Evolutionary conservation across 2,329 filamentous ascomycete genomes (phyloP).

Genomic region (Phialocephala sp.): DNA sequence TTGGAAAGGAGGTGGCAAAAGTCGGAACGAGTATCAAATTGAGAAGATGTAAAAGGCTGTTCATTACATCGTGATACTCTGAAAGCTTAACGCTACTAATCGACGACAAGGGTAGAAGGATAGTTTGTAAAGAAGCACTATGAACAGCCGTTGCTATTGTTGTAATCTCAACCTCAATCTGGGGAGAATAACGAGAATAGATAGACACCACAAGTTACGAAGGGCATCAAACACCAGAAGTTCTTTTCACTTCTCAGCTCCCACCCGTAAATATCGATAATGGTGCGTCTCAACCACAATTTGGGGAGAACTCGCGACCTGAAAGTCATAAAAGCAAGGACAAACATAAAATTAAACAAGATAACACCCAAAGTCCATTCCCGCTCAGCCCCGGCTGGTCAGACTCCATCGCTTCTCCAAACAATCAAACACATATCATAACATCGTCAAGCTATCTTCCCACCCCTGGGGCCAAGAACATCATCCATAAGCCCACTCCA

Average conservation of each 20-base stretch:
- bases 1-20: background rate
- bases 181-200: conserved; percentile 5
- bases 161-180: conserved; percentile 4
- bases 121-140: background rate
- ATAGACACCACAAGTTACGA: background rate
- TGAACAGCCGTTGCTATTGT: background rate
- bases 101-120: conserved; percentile 9
- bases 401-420: conserved; percentile 20
- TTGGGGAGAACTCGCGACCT: conserved; percentile 2
- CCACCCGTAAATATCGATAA: background rate
- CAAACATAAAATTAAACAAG: background rate
- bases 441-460: conserved; percentile 14
- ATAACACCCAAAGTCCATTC: conserved; percentile 13
- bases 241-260: background rate
- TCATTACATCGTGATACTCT: background rate
- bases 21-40: background rate
- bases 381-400: conserved; percentile 23
- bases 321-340: background rate
- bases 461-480: conserved; percentile 41
- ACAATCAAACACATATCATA: conserved; percentile 14
- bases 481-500: conserved; percentile 64
- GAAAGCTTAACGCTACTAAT: background rate
- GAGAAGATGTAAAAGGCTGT: background rate
- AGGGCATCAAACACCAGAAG: conserved; percentile 1
- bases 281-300: conserved; percentile 10